Base-by-base conservation (phyloP, 73 alveolate species). In the Paramecium octaurelia region DNA sequence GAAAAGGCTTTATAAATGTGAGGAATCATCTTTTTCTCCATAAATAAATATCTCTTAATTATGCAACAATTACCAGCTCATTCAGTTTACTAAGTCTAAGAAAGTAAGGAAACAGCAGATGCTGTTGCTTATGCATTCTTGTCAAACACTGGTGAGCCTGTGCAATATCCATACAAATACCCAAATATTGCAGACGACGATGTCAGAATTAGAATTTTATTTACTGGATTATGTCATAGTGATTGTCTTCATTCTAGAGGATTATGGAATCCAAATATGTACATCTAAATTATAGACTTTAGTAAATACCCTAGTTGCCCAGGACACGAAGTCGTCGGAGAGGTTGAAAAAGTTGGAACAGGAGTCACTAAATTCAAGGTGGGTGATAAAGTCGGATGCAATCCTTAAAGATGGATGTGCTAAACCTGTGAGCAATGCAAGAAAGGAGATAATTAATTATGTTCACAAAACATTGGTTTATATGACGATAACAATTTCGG, bases 291-390 rank as follows among this genome's bases (percentile, higher is more conserved):
- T 2, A 42, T 23, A 84, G 29, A 68, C 91, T 27, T 0, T 46
- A 94, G 86, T 83, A 46, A 86, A 27, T 88, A 80, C 88, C 98
- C 98, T 3, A 10, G 92, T 31, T 96, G 93, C 10, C 97, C 98
- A 59, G 98, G 98, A 6, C 98, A 95, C 83, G 98, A 95, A 88
- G 88, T 95, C 80, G 92, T 92, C 5, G 93, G 98, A 6, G 93
- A 58, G 16, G 97, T 95, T 23, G 77, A 92, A 9, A 44, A 71
- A 42, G 92, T 95, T 31, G 98, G 98, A 8, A 85, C 86, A 27
- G 88, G 38, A 8, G 98, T 93, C 16, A 85, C 60, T 21, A 69
- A 57, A 2, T 94, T 95, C 48, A 64, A 92, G 48, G 93, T 86
- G 18, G 98, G 98, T 38, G 97, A 95, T 1, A 89, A 58, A 85